Base-by-base conservation (phyloP, 1,284 basidiomycete genomes). In the Neotropicomus parvogracilis region DNA sequence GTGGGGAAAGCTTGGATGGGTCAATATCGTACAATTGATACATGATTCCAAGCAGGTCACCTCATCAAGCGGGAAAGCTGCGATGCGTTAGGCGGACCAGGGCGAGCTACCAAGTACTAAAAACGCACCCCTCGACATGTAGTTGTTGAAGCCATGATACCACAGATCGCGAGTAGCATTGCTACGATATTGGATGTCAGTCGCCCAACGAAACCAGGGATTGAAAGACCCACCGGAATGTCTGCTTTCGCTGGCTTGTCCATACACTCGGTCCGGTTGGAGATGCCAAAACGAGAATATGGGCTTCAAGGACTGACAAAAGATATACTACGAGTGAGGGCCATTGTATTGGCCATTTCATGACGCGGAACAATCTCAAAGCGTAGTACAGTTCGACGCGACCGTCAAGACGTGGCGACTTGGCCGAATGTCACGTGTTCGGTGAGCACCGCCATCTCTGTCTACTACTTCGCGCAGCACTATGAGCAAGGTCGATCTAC, bases 1-100 rank as follows among this genome's bases (percentile, higher is more conserved):
- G 68, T 1, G 94, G 93, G 14, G 84, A 81, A 24, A 97, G 75
- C 85, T 97, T 54, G 16, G 21, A 3, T 50, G 29, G 38, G 41
- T 59, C 37, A 59, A 51, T 32, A 39, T 34, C 27, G 13, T 26
- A 24, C 43, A 17, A 45, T 38, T 31, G 41, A 33, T 20, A 33
- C 32, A 31, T 32, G 16, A 37, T 37, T 36, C 59, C 46, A 43
- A 54, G 35, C 36, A 49, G 50, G 58, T 51, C 59, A 88, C 85
- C 77, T 89, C 87, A 56, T 91, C 88, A 59, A 86, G 65, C n/a
- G 88, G 88, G 59, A 88, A 91, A 14, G 88, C 88, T 89, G 48
- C 19, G 37, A 36, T 10, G 21, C 2, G 29, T 65, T 29, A 54
- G 42, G 40, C 24, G 19, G 28, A 24, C 37, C 33, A 17, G 34